phyloP scores from a whole-genome alignment of 345 rosid genomes.

The Salix exigua region DNA sequence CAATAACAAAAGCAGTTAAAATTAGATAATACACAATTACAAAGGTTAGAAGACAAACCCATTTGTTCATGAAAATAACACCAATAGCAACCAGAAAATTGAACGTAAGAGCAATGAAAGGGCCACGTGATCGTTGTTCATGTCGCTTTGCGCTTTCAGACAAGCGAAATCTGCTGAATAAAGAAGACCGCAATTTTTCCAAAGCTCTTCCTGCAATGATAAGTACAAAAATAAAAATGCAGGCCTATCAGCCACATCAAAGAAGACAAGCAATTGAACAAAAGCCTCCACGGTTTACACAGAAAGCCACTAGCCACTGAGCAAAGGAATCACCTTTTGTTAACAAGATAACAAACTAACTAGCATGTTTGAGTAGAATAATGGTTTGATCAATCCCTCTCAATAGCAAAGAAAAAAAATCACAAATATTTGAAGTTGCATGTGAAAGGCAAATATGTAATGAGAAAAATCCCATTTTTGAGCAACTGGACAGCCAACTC shows the following conservation, averaged over 20 bases:
- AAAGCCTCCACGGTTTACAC: neutral
- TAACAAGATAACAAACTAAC: neutral
- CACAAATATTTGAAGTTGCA: neutral
- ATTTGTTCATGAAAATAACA: slow-evolving; percentile 84
- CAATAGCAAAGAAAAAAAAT: neutral
- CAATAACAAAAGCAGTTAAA: neutral
- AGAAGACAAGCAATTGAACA: neutral
- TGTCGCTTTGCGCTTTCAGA: slow-evolving; percentile 61
- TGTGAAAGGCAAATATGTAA: neutral
- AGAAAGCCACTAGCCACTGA: neutral
- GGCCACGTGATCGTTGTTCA: slow-evolving; percentile 58
- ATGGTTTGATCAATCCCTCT: neutral
- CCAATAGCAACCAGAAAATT: slow-evolving; percentile 72
- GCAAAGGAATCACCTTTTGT: neutral
- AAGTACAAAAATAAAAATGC: neutral
- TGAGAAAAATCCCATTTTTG: neutral
- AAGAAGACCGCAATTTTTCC: slow-evolving; percentile 65
- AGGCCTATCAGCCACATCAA: neutral
- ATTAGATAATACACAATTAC: neutral
- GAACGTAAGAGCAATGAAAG: slow-evolving; percentile 68
- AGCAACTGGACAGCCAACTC: neutral
- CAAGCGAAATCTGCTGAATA: slow-evolving; percentile 57
- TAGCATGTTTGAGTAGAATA: neutral
- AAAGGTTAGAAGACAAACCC: slow-evolving; percentile 39
- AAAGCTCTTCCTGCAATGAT: slow-evolving; percentile 55